These are phyloP conservation scores for Hamigera avellanea DNA, from an alignment of 495 filamentous ascomycete genomes.

Conservation along the genomic window DNA sequence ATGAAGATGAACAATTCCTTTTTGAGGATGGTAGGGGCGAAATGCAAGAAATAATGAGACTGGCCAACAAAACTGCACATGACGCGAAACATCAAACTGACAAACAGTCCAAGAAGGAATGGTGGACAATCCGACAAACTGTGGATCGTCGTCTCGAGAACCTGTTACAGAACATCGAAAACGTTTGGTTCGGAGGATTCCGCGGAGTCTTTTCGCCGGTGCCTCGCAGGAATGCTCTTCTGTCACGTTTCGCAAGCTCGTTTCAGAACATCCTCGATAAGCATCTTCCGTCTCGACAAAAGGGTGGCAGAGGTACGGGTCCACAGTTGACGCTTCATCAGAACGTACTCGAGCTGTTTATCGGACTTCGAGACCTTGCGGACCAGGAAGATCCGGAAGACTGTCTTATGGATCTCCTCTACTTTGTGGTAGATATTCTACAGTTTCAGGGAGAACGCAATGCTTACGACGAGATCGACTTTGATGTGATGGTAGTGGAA, in stretches of 20 bases:
- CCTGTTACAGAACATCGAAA: constrained; percentile 74
- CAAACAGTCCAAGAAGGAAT: constrained; percentile 56
- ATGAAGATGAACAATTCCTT: constrained; percentile 70
- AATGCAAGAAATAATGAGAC: constrained; percentile 66
- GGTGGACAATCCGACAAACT: constrained; percentile 79
- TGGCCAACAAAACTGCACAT: constrained; percentile 73
- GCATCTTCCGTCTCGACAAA: constrained; percentile 78
- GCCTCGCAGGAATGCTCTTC: constrained; percentile 40
- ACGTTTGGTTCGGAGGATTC: constrained; percentile 92
- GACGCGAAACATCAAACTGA: constrained; percentile 48
- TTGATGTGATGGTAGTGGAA: constrained; percentile 80
- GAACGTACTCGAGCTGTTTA: constrained; percentile 75
- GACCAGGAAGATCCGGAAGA: constrained; percentile 70
- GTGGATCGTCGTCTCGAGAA: constrained; percentile 68
- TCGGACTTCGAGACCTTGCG: constrained; percentile 66
- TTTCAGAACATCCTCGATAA: constrained; percentile 80
- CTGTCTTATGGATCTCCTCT: constrained; percentile 74
- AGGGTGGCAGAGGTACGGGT: constrained; percentile 36
- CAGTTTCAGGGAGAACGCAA: constrained; percentile 96
- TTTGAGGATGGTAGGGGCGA: constrained; percentile 69
- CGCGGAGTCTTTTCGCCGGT: constrained; percentile 77
- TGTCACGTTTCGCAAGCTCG: constrained; percentile 60
- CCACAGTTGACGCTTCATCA: constrained; percentile 54
- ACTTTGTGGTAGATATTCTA: constrained; percentile 91
- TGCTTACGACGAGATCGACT: constrained; percentile 96